Evolutionary conservation across 2,329 filamentous ascomycete genomes (phyloP), one percentile per base, ranked within the genome.

Genomic region (Claviceps arundinis): DNA sequence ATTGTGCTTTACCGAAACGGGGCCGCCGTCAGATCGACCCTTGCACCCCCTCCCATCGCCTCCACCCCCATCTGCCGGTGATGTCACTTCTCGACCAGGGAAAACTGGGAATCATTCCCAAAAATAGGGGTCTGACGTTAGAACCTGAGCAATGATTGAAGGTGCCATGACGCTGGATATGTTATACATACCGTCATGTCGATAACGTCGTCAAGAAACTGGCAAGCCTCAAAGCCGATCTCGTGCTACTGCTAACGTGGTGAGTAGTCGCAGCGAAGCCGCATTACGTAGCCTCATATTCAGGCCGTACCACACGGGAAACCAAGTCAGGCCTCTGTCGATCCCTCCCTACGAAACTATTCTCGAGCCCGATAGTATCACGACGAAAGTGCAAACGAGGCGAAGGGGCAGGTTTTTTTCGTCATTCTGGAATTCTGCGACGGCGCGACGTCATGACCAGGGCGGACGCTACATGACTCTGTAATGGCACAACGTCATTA

Each of bases 1-100:
- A 50, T 16, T 14, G 22, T 47, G 47, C 40, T 40, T 40, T 38
- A 17, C 34, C 52, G n/a, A 51, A 48, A 52, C 50, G 48, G 50
- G 43, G 46, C 42, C 42, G 42, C 41, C 42, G 42, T 16, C 19
- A 7, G 26, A 16, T 22, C 41, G 14, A 37, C 48, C 38, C 19
- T 37, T 37, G 37, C 44, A 26, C 14, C 38, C 37, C 38, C 22
- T 45, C 48, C 17, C 48, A 37, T 52, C 30, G 26, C 26, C 43
- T 26, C 43, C 38, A 41, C 34, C 34, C 24, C 46, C 3, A 16
- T 37, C 17, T 26, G 30, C 30, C 7, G 30, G 52, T 54, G 46
- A 50, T 52, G 52, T 45, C 14, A 45, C 16, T n/a, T 50, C 48
- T 50, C 48, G 7, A 16, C 37, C 24, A 44, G 40, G 14, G n/a